Conservation (phyloP, 176 grass and related monocot species). For the Oryza glumipatula region DNA sequence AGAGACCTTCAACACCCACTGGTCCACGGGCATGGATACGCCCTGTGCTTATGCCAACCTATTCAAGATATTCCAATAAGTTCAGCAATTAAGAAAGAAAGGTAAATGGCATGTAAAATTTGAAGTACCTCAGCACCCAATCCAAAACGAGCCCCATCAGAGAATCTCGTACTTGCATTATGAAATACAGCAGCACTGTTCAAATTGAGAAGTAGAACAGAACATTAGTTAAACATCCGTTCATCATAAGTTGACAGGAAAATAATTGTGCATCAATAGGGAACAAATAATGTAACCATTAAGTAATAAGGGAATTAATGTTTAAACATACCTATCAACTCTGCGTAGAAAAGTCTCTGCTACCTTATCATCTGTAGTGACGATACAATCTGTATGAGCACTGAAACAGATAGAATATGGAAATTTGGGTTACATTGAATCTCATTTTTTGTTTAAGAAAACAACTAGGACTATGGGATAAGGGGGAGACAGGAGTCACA, state of each 20-base stretch:
- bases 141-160: slow-evolving; percentile 96
- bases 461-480: background rate
- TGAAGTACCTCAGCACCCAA: slow-evolving; percentile 89
- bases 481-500: background rate
- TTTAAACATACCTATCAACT: slow-evolving; percentile 82
- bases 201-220: slow-evolving; percentile 14
- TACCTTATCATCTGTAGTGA: slow-evolving; percentile 67
- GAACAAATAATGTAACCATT: background rate
- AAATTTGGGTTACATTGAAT: slow-evolving; percentile 31
- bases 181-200: slow-evolving; percentile 89
- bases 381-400: slow-evolving; percentile 89
- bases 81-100: slow-evolving; percentile 23
- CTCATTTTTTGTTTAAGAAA: background rate
- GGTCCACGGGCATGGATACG: slow-evolving; percentile 98
- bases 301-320: background rate
- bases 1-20: slow-evolving; percentile 93
- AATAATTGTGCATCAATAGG: background rate
- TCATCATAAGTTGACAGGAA: slow-evolving; percentile 22
- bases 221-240: slow-evolving; percentile 29
- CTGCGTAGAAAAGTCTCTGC: slow-evolving; percentile 72
- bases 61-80: slow-evolving; percentile 44
- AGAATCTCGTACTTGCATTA: slow-evolving; percentile 95
- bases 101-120: background rate
- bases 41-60: slow-evolving; percentile 99
- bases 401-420: slow-evolving; percentile 42